Evolutionary conservation across 2,329 filamentous ascomycete genomes (phyloP).

Genomic region (Didymella keratinophila): DNA sequence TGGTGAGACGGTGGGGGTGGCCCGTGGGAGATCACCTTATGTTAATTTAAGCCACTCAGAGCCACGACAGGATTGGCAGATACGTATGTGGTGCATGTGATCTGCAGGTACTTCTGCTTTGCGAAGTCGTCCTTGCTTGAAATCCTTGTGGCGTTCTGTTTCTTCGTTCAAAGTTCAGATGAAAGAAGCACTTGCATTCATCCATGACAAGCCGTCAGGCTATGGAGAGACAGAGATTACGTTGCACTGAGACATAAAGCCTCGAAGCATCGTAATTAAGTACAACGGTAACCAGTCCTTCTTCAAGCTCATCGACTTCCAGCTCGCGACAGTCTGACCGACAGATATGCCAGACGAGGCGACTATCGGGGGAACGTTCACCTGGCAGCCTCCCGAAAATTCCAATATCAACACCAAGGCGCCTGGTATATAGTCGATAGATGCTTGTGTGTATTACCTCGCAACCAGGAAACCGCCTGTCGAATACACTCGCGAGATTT

Average conservation of each 20-base stretch:
- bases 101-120: background rate
- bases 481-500: conserved; percentile 9
- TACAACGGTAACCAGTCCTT: conserved; percentile 33
- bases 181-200: conserved; percentile 37
- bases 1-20: conserved; percentile 21
- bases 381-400: conserved; percentile 44
- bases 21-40: conserved; percentile 19
- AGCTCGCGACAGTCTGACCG: conserved; percentile 18
- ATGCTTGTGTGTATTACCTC: conserved; percentile 42
- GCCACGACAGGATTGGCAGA: background rate
- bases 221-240: conserved; percentile 8
- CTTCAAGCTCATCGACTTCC: conserved; percentile 42
- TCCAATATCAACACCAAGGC: conserved; percentile 36
- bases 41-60: conserved; percentile 2
- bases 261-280: conserved; percentile 38
- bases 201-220: conserved; percentile 31
- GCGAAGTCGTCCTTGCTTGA: background rate
- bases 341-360: background rate
- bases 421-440: conserved; percentile 45
- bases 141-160: too few relatives aligned
- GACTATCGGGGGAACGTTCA: conserved; percentile 27
- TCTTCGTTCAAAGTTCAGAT: conserved; percentile 43
- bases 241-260: conserved; percentile 41
- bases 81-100: background rate
- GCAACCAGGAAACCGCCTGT: conserved; percentile 32